phyloP scores from a whole-genome alignment of 108 stramenopile species.

The Stephanodiscus triporus region DNA sequence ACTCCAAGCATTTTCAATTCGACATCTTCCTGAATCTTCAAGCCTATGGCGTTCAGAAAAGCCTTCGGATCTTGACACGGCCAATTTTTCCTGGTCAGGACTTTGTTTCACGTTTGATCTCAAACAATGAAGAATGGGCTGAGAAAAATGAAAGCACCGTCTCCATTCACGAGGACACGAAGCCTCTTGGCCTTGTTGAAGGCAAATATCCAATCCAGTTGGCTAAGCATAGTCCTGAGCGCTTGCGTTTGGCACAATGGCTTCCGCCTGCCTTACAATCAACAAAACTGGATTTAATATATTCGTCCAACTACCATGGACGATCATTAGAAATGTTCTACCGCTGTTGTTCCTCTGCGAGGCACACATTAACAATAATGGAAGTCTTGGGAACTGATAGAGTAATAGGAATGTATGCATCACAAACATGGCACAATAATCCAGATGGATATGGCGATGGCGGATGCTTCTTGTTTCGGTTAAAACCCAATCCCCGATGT shows the following conservation, averaged over 20 bases:
- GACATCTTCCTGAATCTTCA: slow-evolving; percentile 35
- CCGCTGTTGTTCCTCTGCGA: slow-evolving; percentile 38
- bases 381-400: slow-evolving; percentile 45
- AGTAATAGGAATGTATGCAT: slow-evolving; percentile 55
- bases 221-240: slow-evolving; percentile 34
- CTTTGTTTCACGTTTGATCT: slow-evolving; percentile 35
- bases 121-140: slow-evolving; percentile 49
- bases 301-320: slow-evolving; percentile 52
- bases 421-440: slow-evolving; percentile 41
- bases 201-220: slow-evolving; percentile 36
- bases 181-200: slow-evolving; percentile 43
- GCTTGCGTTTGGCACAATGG: slow-evolving; percentile 47
- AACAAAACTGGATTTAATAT: slow-evolving; percentile 52
- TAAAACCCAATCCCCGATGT: slow-evolving; percentile 45
- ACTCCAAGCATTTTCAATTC: slow-evolving; percentile 47
- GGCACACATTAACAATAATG: slow-evolving; percentile 50
- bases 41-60: slow-evolving; percentile 42
- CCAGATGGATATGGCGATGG: slow-evolving; percentile 55
- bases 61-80: slow-evolving; percentile 24
- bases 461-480: slow-evolving; percentile 45
- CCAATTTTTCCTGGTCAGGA: slow-evolving; percentile 44
- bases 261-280: slow-evolving; percentile 46
- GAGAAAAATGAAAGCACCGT: slow-evolving; percentile 28
- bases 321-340: slow-evolving; percentile 52
- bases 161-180: slow-evolving; percentile 33